Base-by-base conservation (phyloP, 331 rosid species). In the Pyrus hybrid region DNA sequence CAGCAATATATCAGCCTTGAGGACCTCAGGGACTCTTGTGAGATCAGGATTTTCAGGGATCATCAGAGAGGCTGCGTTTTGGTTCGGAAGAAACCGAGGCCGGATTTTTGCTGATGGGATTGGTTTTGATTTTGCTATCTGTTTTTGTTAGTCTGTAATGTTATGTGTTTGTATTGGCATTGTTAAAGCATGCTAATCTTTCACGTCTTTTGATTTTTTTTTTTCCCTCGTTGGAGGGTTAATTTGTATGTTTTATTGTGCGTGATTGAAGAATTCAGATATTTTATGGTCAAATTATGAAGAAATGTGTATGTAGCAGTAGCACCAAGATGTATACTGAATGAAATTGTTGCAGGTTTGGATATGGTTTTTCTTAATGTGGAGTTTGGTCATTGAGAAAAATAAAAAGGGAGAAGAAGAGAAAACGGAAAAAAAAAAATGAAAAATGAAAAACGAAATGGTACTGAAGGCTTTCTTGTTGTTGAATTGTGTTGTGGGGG, bases 1-100 rank as follows among this genome's bases (percentile, higher is more conserved):
- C 91, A 87, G 33, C 91, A 87, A 67, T 87, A 75, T 28, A 51
- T 87, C 71, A 85, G 91, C 76, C 89, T 87, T 28, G 91, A 87
- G 37, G 91, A 87, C 18, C 64, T 87, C 23, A 83, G 86, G 64
- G 84, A 85, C 70, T 85, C 8, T 63, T 83, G 87, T 47, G 91
- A 87, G 87, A 82, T 87, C 68, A 80, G 85, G 70, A 77, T 87
- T 82, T 85, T 85, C 45, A 70, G 91, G 67, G 91, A 87, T 79
- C 91, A 85, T 75, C 91, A 87, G 20, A 74, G 86, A 22, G 87
- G 87, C 43, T 87, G 86, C 76, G 70, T 85, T 6, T 85, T 86
- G 0, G 84, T 87, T 57, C 79, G 84, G 3, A 87, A 85, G 83
- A 87, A 87, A 78, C 72, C 86, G 16, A 80, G 91, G 69, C 87